Base-by-base conservation (phyloP, 768 basidiomycete species). In the Russula virescens region DNA sequence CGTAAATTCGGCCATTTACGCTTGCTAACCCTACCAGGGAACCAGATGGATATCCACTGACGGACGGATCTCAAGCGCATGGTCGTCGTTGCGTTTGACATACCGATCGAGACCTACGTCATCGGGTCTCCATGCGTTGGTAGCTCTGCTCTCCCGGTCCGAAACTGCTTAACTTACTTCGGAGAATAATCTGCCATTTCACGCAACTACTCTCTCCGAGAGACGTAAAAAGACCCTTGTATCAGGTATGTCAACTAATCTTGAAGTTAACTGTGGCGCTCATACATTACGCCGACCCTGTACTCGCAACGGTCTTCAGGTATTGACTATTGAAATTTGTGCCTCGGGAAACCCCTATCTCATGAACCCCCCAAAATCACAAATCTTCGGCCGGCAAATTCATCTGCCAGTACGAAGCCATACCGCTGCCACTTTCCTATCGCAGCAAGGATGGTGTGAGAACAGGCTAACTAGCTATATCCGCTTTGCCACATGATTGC, bases 401-500 rank as follows among this genome's bases (percentile, higher is more conserved):
- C 45, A 34, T 47, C 49, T 31, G 16, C 42, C n/a, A n/a, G n/a
- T n/a, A 42, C 8, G 8, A 8, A 3, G 3, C 31, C 8, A 3
- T 31, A 3, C 46, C 13, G 26, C 50, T 47, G 8, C 1, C 26
- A 11, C n/a, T 28, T 53, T 46, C 50, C 45, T 53, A 58, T 63
- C 50, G 45, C 42, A 51, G 55, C 42, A 18, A 51, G 23, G 23
- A 46, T 19, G 25, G 21, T 28, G 55, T 58, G 61, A 46, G 43
- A 51, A 51, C 14, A 57, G 35, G n/a, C 28, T 19, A 16, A 35
- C 25, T 28, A 9, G 28, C 21, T 16, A 4, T 38, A 40, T 26
- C 31, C 11, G 23, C 23, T 14, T 26, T 56, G 21, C 46, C 51
- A 58, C 62, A 58, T 63, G 51, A 42, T 63, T 63, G 47, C 46